Evolutionary conservation across 1,284 basidiomycete species (phyloP), one percentile per base, ranked within the genome.

Genomic region (Rhodotorula sp.): DNA sequence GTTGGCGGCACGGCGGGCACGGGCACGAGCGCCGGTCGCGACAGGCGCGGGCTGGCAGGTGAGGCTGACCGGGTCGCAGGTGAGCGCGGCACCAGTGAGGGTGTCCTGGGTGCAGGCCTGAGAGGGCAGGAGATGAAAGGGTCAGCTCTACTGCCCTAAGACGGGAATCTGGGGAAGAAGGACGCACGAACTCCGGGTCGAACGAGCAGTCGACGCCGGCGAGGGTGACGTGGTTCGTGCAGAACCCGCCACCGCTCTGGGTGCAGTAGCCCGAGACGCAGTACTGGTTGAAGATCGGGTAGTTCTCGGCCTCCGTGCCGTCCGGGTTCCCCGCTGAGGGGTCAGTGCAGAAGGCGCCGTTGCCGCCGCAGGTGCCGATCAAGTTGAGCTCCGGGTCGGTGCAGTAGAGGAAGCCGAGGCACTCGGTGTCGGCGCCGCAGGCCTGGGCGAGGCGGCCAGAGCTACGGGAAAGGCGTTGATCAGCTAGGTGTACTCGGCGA

Each of bases 311-410:
- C 37, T 54, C 41, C 22, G 68, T 66, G 32, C 51, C 50, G 55
- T 69, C 68, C 41, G 22, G 39, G 63, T 37, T 12, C 17, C 15
- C 32, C 21, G n/a, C 13, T 4, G 37, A 22, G 6, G 48, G 36
- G 27, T 51, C 51, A 13, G 41, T 55, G 66, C 72, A 74, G 69
- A 57, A 74, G 4, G 64, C 10, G n/a, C 69, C 72, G 41, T 71
- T 22, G 17, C 61, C 69, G 25, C 72, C 72, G 61, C 72, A 71
- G 22, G 59, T 55, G 50, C 53, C 53, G 25, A 32, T 36, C 8
- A 44, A 1, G 21, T 25, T 19, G 39, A n/a, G 29, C 22, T 53
- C 29, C 21, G n/a, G 12, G 59, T 55, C 44, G n/a, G 44, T 48
- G 44, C 66, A 67, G 66, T 60, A 67, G 32, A 62, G 34, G 63